Base-by-base conservation (phyloP, 164 flowering plant genomes). In the Umbellularia californica region DNA sequence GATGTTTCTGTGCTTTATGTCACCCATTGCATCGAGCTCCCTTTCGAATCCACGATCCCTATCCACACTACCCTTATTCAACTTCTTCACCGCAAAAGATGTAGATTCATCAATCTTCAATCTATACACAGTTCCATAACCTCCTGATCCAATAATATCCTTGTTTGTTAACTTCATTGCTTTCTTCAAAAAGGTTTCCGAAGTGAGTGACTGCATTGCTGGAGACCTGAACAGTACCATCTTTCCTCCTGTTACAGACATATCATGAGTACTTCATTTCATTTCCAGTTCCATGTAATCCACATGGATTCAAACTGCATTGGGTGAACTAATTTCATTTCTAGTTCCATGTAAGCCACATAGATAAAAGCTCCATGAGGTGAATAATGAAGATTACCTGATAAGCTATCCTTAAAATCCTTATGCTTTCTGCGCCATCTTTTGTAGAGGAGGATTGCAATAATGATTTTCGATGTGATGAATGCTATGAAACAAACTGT, bases 11-110 rank as follows among this genome's bases (percentile, higher is more conserved):
- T 95, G 99, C 85, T 93, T 95, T 22, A 95, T 93, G 69, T 93
- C 97, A 10, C 92, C 96, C 97, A 93, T 91, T 5, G 97, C 93
- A 74, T 89, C 89, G 76, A 95, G 79, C 78, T 95, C 99, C 78
- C 99, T 88, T 81, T 90, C 92, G 65, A 95, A 95, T 22, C 96
- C 96, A 65, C 85, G 82, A 71, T 95, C 97, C 77, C 86, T 81
- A 0, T 92, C 98, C 69, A 86, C 83, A 68, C 81, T 85, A 66
- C 89, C 91, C 70, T 87, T 82, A 86, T 81, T 84, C 2, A 95
- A 81, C 71, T 88, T 87, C 76, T 95, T 95, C 13, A 95, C 97
- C 15, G 98, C 99, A 65, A 92, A 87, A 2, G 88, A 82, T 20
- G 68, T 79, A n/a, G 88, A 81, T 0, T 92, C 94, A 63, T 87